Percentiles rank a stretch among this genome's conserved stretches.
These are phyloP conservation scores for Takashimella koratensis DNA, from an alignment of 1,284 basidiomycete species.

Conservation along the genomic window DNA sequence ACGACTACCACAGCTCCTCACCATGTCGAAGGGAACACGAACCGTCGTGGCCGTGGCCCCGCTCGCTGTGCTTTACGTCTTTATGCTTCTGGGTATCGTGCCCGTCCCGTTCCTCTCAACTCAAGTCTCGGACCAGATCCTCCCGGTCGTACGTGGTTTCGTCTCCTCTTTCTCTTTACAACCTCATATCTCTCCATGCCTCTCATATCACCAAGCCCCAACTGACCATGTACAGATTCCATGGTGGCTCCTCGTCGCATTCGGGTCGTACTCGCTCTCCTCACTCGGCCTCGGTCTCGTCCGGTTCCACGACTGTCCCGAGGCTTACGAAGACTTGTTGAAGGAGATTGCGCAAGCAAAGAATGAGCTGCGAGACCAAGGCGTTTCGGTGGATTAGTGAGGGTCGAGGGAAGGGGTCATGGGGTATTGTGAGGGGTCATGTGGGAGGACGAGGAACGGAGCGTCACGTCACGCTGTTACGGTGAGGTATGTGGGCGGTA, in stretches of 20 bases:
- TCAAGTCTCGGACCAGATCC: constrained; percentile 52
- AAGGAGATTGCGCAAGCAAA: constrained; percentile 63
- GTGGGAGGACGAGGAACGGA: not conserved
- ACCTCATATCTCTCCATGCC: too few relatives aligned
- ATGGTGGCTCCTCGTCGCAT: constrained; percentile 71
- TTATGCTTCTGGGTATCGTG: constrained; percentile 57
- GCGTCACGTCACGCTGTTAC: not conserved
- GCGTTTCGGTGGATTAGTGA: constrained; percentile 63
- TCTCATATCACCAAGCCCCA: not conserved
- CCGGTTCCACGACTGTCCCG: constrained; percentile 68
- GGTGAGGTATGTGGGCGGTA: too few relatives aligned
- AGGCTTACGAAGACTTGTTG: constrained; percentile 67
- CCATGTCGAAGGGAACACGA: constrained; percentile 61
- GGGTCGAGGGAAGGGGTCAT: not conserved
- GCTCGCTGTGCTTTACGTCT: constrained; percentile 55
- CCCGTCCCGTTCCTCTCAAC: constrained; percentile 59
- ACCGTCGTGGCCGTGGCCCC: constrained; percentile 54
- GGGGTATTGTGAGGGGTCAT: not conserved
- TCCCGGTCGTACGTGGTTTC: constrained; percentile 58
- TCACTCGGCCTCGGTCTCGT: constrained; percentile 68
- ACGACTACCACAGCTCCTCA: too few relatives aligned
- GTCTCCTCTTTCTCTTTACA: not conserved
- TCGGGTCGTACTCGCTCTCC: constrained; percentile 68
- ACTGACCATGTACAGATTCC: constrained; percentile 55
- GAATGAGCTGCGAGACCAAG: constrained; percentile 62